Evolutionary conservation across 2,329 filamentous ascomycete species (phyloP).

Genomic region (Graphiopsis chlorocephala): DNA sequence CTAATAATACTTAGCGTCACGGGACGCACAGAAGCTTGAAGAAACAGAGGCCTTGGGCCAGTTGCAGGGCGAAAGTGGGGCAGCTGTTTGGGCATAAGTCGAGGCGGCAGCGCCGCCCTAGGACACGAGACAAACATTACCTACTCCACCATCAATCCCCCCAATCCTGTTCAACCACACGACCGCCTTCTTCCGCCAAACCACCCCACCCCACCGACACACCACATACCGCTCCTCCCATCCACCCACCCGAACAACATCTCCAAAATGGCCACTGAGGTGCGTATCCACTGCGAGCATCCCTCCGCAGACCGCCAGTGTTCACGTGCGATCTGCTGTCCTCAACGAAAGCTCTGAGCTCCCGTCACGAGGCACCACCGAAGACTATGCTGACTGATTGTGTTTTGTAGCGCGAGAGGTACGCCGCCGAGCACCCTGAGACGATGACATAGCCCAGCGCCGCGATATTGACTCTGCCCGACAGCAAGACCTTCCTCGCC

Average conservation of each 20-base stretch:
- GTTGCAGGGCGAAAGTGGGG: neutral
- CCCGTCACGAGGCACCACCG: slow-evolving; percentile 20
- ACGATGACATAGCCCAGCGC: slow-evolving; percentile 14
- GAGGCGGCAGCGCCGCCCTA: neutral
- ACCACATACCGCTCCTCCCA: neutral
- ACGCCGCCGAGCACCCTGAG: slow-evolving; percentile 25
- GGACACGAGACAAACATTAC: neutral
- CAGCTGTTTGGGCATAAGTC: neutral
- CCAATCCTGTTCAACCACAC: slow-evolving; percentile 1
- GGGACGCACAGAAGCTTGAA: neutral
- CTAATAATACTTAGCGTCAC: slow-evolving; percentile 5
- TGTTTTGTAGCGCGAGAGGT: slow-evolving; percentile 51
- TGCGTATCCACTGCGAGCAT: slow-evolving; percentile 46
- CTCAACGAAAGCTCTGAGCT: slow-evolving; percentile 32
- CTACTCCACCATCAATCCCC: neutral
- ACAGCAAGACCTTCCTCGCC: slow-evolving; percentile 99
- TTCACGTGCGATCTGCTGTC: slow-evolving; percentile 19
- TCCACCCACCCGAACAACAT: slow-evolving; percentile 16
- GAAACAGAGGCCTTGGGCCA: neutral
- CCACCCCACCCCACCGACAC: slow-evolving; percentile 3
- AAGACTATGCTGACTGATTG: slow-evolving; percentile 34
- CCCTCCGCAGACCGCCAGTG: slow-evolving; percentile 31
- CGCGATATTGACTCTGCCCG: slow-evolving; percentile 37
- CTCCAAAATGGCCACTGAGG: slow-evolving; percentile 60
- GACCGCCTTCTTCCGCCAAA: neutral